phyloP scores from a whole-genome alignment of 805 yeast species.

The Cyberlindnera galapagoensis region DNA sequence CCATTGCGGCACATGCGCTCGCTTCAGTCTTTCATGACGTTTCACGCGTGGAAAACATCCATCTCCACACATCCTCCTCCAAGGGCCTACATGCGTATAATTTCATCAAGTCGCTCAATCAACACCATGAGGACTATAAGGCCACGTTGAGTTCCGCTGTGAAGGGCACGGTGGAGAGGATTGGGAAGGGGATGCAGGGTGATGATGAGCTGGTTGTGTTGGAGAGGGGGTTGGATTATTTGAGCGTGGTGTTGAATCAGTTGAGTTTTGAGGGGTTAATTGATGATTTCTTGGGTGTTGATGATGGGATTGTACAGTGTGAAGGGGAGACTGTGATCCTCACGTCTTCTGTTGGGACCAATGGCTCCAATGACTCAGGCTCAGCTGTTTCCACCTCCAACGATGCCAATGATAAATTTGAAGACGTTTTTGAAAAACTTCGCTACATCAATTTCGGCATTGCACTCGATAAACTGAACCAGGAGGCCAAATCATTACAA shows the following conservation, averaged over 20 bases:
- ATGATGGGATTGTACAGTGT: constrained; percentile 30
- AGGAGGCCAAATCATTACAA: constrained; percentile 65
- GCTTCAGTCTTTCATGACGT: no score
- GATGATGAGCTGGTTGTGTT: constrained; percentile 71
- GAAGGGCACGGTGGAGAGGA: no score
- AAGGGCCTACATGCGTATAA: no score
- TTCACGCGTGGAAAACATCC: no score
- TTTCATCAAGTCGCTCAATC: no score
- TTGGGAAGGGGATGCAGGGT: no score
- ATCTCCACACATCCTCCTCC: no score
- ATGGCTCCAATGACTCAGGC: constrained; percentile 3
- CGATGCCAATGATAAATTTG: constrained; percentile 3
- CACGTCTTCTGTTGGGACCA: constrained; percentile 8
- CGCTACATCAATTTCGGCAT: constrained; percentile 67
- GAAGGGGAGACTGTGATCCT: constrained; percentile 17
- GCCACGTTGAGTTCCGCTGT: no score
- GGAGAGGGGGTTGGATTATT: constrained; percentile 70
- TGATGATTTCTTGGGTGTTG: constrained; percentile 60
- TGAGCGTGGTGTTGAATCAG: constrained; percentile 69
- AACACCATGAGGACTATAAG: no score
- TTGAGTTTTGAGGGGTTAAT: constrained; percentile 77
- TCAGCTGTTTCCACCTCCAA: no score
- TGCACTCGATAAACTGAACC: constrained; percentile 68
- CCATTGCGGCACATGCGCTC: no score
- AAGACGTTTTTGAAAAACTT: constrained; percentile 24